Conservation (phyloP, 2,329 filamentous ascomycete species). For the Aspergillus versicolor region DNA sequence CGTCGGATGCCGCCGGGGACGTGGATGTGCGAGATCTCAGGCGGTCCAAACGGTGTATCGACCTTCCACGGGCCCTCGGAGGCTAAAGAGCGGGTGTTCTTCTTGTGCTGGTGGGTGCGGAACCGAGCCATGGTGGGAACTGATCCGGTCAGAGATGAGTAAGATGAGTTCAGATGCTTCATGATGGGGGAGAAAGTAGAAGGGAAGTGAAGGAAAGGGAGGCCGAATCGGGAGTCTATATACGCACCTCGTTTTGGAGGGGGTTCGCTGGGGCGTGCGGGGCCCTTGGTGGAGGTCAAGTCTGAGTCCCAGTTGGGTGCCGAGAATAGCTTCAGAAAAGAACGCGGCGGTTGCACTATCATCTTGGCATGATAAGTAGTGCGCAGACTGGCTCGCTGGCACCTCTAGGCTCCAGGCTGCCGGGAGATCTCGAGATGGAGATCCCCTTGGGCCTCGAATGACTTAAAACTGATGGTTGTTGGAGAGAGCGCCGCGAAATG, state of each 20-base stretch:
- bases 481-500: background rate
- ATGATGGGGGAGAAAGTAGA: background rate
- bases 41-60: slow-evolving; percentile 33
- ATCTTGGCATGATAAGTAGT: slow-evolving; percentile 4
- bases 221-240: slow-evolving; percentile 10
- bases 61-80: slow-evolving; percentile 32
- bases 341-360: slow-evolving; percentile 1
- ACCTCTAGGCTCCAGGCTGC: background rate
- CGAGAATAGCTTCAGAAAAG: slow-evolving; percentile 12
- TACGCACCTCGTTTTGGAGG: slow-evolving; percentile 3
- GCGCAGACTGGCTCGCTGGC: background rate
- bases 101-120: slow-evolving; percentile 23
- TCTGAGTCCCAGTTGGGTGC: background rate
- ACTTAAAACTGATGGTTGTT: background rate
- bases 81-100: slow-evolving; percentile 22
- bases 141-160: background rate
- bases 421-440: background rate
- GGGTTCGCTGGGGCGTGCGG: slow-evolving; percentile 9
- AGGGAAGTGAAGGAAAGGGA: background rate
- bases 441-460: background rate
- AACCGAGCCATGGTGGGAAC: slow-evolving; percentile 14
- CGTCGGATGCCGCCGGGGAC: slow-evolving; percentile 31
- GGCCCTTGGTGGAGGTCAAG: background rate
- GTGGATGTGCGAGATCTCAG: slow-evolving; percentile 28
- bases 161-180: slow-evolving; percentile 11